phyloP scores from a whole-genome alignment of 805 yeast genomes.

The Cyberlindnera mycetangii region DNA sequence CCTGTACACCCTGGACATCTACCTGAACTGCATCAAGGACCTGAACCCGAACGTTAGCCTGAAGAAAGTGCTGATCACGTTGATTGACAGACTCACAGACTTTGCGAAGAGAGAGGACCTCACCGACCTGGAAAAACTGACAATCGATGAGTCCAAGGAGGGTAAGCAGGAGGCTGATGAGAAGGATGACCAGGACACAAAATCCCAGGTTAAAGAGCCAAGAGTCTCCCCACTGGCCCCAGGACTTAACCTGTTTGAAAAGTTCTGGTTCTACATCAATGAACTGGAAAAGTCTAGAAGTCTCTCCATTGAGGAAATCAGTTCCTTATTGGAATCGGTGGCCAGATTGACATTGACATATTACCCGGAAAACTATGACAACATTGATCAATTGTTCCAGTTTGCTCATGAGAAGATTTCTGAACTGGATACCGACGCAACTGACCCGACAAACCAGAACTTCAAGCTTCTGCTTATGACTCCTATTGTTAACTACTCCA shows the following conservation, averaged over 20 bases:
- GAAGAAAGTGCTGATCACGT: constrained; percentile 60
- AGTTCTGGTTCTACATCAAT: constrained; percentile 64
- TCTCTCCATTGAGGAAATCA: constrained; percentile 62
- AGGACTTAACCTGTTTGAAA: constrained; percentile 46
- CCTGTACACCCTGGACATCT: constrained; percentile 62
- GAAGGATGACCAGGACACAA: constrained; percentile 11
- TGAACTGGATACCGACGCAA: constrained; percentile 29
- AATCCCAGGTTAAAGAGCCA: constrained; percentile 10
- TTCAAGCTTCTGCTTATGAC: constrained; percentile 46
- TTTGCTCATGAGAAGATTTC: constrained; percentile 44
- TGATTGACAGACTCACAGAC: constrained; percentile 68
- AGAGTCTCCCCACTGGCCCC: constrained; percentile 1
- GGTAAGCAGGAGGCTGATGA: constrained; percentile 11
- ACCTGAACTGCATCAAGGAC: constrained; percentile 61
- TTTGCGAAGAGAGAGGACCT: constrained; percentile 43
- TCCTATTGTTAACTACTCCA: constrained; percentile 42
- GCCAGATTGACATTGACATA: constrained; percentile 61
- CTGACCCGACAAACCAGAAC: constrained; percentile 32
- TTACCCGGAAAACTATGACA: constrained; percentile 58
- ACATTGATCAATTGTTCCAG: constrained; percentile 59
- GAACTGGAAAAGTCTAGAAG: constrained; percentile 55
- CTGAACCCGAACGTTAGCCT: constrained; percentile 71
- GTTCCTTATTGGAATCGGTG: constrained; percentile 62
- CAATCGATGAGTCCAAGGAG: constrained; percentile 19
- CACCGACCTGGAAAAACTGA: constrained; percentile 21